Base-by-base conservation (phyloP, 1,139 yeast genomes). In the Hansenula sp. region DNA sequence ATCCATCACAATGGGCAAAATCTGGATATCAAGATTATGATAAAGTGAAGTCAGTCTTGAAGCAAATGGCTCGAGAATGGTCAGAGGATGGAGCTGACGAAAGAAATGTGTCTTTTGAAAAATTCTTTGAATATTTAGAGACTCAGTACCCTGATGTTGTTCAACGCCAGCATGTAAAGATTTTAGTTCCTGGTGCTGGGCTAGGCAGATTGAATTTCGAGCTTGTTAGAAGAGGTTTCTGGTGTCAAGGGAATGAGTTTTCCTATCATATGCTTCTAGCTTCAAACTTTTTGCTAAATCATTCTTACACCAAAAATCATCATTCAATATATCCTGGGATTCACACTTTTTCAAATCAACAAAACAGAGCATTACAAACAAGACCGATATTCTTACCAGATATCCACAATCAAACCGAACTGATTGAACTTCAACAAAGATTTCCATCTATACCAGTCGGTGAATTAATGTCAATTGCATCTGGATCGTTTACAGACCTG, bases 161-260 rank as follows among this genome's bases (percentile, higher is more conserved):
- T 1, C 47, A 60, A 0, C 59, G 86, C 33, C 70, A 64, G 18
- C 43, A 66, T 13, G 54, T 76, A 3, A 70, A 72, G 38, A 71
- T 87, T 0, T 67, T 89, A 30, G 81, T 83, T 1, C 96, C 96
- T 0, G 96, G 96, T 0, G 81, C 89, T 49, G 96, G 96, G 0
- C 67, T 87, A 17, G 96, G 94, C 0, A 62, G 96, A 43, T 62
- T 88, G 47, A 85, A 88, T n/a, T 73, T 77, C 45, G 96, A 89
- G 41, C 65, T 87, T 42, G 88, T 87, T 1, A 63, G 61, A 28
- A 56, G 71, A 43, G 96, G 96, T 1, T 87, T 82, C 60, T 65
- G 74, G 62, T 78, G 85, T n/a, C 90, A 86, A 53, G 96, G 96
- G 0, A 89, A 88, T 60, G 96, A 90, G 59, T 77, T 83, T 55